These are phyloP conservation scores for Saururus chinensis DNA, from an alignment of 164 flowering plant genomes.

Conservation along the genomic window DNA sequence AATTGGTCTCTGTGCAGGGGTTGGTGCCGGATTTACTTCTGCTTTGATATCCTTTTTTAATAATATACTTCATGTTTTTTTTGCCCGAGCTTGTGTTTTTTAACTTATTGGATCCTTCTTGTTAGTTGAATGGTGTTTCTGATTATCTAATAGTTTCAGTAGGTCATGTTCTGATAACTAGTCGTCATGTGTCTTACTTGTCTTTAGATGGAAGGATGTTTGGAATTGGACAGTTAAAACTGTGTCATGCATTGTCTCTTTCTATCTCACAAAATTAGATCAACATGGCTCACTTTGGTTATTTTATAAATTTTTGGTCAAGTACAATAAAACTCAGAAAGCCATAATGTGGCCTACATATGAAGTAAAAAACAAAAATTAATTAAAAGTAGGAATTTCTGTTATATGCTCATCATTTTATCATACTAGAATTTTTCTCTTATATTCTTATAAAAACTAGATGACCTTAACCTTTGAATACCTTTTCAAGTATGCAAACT, in stretches of 20 bases:
- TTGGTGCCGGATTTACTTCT: conserved; percentile 96
- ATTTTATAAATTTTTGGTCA: too few species aligned
- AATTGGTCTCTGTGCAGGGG: conserved; percentile 43
- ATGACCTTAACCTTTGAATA: conserved; percentile 55
- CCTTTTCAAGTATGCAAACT: conserved; percentile 99
- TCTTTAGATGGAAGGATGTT: neutral
- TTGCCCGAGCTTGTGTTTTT: neutral
- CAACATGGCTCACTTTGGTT: too few species aligned
- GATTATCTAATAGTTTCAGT: neutral
- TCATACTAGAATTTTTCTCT: neutral
- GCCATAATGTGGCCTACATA: too few species aligned
- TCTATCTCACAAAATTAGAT: too few species aligned
- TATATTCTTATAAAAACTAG: neutral
- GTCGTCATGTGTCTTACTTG: too few species aligned
- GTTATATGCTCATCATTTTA: too few species aligned
- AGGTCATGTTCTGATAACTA: neutral
- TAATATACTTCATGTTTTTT: neutral
- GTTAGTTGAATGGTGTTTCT: neutral
- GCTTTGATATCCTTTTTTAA: conserved; percentile 86
- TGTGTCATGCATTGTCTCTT: too few species aligned
- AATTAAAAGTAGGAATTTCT: too few species aligned
- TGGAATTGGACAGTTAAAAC: neutral
- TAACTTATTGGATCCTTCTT: too few species aligned
- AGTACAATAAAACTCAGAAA: too few species aligned
- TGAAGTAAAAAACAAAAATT: too few species aligned